These are phyloP conservation scores for Hura crepitans DNA, from an alignment of 441 rosid species.

Conservation along the genomic window DNA sequence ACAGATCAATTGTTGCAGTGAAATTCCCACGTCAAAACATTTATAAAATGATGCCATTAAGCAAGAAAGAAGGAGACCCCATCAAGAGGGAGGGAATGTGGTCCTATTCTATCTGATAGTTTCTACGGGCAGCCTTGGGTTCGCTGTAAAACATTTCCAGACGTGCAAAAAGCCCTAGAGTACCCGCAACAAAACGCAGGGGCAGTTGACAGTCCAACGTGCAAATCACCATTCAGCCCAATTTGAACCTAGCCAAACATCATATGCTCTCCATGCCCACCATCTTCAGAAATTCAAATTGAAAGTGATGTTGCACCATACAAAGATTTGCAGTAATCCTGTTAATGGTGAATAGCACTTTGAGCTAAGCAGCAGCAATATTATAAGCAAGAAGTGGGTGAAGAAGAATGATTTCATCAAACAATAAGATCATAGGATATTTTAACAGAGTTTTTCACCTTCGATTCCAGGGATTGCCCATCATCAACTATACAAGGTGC, in stretches of 20 bases:
- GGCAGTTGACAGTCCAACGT: no score
- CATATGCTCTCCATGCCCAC: background rate
- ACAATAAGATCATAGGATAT: background rate
- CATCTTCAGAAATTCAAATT: background rate
- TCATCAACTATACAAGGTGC: background rate
- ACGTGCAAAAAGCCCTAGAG: no score
- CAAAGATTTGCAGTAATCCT: background rate
- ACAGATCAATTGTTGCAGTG: no score
- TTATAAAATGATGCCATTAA: no score
- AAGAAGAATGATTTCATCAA: background rate
- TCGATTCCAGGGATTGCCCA: background rate
- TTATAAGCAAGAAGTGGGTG: background rate
- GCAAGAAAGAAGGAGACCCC: no score
- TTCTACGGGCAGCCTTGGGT: no score
- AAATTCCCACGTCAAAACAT: no score
- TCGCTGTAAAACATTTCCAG: no score
- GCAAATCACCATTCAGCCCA: background rate
- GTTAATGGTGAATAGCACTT: background rate
- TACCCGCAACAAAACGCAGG: no score
- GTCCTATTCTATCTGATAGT: no score
- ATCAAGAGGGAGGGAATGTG: no score
- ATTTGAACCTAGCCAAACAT: background rate
- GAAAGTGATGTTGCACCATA: background rate
- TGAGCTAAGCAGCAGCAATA: background rate
- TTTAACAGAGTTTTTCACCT: background rate